Evolutionary conservation across 1,284 basidiomycete species (phyloP).

Genomic region (Malassezia yamatoensis): DNA sequence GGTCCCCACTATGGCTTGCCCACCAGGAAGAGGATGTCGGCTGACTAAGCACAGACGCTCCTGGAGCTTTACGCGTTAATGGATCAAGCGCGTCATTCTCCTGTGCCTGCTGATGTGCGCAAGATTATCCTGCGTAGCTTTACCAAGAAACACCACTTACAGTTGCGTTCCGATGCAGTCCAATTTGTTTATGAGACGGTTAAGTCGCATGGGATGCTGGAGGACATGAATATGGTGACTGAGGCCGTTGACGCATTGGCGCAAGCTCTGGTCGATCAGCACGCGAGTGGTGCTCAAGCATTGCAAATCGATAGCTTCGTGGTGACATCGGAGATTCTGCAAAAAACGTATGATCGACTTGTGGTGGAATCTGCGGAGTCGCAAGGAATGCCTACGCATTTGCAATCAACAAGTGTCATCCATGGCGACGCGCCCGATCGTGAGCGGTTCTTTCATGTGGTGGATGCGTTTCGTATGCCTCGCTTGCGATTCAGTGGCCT

Average conservation of each 20-base stretch:
- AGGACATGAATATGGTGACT: conserved; percentile 27
- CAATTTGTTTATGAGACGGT: conserved; percentile 37
- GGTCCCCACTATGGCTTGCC: not conserved
- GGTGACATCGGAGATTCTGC: conserved; percentile 33
- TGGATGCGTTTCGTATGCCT: conserved; percentile 91
- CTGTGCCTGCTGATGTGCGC: conserved; percentile 33
- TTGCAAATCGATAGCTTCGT: conserved; percentile 20
- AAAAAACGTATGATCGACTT: conserved; percentile 37
- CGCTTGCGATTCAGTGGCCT: conserved; percentile 76
- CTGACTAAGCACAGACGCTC: not conserved
- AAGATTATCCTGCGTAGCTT: conserved; percentile 35
- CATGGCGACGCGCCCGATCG: conserved; percentile 62
- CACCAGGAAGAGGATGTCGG: not conserved
- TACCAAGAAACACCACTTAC: conserved; percentile 39
- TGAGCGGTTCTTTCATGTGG: conserved; percentile 69
- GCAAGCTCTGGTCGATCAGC: conserved; percentile 32
- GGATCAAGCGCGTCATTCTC: not conserved
- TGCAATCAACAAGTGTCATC: conserved; percentile 15
- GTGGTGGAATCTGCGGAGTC: conserved; percentile 30
- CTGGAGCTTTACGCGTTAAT: not conserved
- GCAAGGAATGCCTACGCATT: not conserved
- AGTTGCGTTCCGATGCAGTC: conserved; percentile 42
- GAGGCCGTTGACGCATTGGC: conserved; percentile 46
- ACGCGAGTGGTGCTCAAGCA: conserved; percentile 13
- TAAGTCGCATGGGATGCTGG: conserved; percentile 32